Evolutionary conservation across 805 yeast genomes (phyloP).

Genomic region (Kluyveromyces starmeri): DNA sequence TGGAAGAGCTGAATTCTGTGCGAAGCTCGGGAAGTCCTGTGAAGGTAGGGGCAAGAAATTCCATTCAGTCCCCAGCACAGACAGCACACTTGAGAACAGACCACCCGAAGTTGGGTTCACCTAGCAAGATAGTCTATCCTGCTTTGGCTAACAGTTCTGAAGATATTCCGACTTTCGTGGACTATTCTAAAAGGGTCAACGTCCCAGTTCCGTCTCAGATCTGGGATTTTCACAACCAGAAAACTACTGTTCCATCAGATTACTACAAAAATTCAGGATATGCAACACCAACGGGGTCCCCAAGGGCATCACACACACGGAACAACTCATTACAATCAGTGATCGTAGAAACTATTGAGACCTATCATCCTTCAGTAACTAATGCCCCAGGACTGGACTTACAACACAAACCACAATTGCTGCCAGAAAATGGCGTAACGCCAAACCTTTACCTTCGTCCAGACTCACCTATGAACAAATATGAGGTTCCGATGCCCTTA

Average conservation of each 20-base stretch:
- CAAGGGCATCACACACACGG: slow-evolving; percentile 8
- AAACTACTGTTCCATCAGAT: neutral
- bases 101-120: slow-evolving; percentile 11
- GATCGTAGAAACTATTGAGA: slow-evolving; percentile 20
- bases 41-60: neutral
- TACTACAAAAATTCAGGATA: neutral
- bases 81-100: neutral
- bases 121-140: slow-evolving; percentile 26
- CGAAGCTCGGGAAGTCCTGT: too few species aligned
- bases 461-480: slow-evolving; percentile 29
- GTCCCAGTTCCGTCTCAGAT: slow-evolving; percentile 25
- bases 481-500: slow-evolving; percentile 31
- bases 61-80: neutral
- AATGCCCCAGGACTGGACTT: neutral
- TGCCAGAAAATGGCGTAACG: slow-evolving; percentile 7
- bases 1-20: too few species aligned
- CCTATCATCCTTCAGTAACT: slow-evolving; percentile 6
- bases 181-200: slow-evolving; percentile 22
- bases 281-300: neutral
- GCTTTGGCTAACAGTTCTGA: slow-evolving; percentile 5
- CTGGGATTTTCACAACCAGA: slow-evolving; percentile 22
- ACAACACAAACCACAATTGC: slow-evolving; percentile 5
- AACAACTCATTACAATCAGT: slow-evolving; percentile 22
- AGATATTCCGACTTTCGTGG: slow-evolving; percentile 15
- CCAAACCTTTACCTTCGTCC: slow-evolving; percentile 27